A percentile compares a stretch with the other conserved stretches of the same genome.
These are phyloP conservation scores for Neurospora sp. DNA, from an alignment of 495 filamentous ascomycete species.

Conservation along the genomic window DNA sequence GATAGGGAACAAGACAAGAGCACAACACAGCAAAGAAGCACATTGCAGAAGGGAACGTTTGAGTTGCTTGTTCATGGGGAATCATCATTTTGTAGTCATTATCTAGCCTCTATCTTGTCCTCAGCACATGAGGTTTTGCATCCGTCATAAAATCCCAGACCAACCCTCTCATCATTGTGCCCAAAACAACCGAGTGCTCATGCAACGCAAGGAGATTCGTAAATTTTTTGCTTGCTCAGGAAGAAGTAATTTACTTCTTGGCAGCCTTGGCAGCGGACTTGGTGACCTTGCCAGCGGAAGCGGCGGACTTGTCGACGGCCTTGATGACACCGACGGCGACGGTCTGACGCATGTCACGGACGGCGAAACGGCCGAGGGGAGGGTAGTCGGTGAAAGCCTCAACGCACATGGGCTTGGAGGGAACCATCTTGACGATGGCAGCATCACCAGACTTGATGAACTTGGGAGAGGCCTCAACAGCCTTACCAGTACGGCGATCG, in stretches of 20 bases:
- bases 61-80: slow-evolving; percentile 2
- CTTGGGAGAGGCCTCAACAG: slow-evolving; percentile 82
- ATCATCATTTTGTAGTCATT: slow-evolving; percentile 24
- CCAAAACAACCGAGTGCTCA: slow-evolving; percentile 36
- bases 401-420: slow-evolving; percentile 99
- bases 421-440: slow-evolving; percentile 99
- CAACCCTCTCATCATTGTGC: slow-evolving; percentile 33
- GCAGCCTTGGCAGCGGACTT: slow-evolving; percentile 70
- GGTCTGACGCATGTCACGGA: slow-evolving; percentile 88
- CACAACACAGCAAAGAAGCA: not conserved
- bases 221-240: slow-evolving; percentile 8
- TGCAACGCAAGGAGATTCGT: slow-evolving; percentile 31
- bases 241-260: slow-evolving; percentile 40
- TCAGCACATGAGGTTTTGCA: slow-evolving; percentile 40
- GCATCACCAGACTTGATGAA: slow-evolving; percentile 99
- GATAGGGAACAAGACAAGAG: not conserved
- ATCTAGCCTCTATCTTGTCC: slow-evolving; percentile 44
- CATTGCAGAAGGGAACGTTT: not conserved
- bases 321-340: slow-evolving; percentile 96
- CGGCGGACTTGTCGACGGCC: slow-evolving; percentile 41
- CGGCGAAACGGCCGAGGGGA: slow-evolving; percentile 96
- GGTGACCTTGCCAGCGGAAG: slow-evolving; percentile 40
- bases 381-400: slow-evolving; percentile 99
- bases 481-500: slow-evolving; percentile 99
- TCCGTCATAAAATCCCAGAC: slow-evolving; percentile 31